Conservation (phyloP, 495 filamentous ascomycete genomes). For the Bombardia bombarda region DNA sequence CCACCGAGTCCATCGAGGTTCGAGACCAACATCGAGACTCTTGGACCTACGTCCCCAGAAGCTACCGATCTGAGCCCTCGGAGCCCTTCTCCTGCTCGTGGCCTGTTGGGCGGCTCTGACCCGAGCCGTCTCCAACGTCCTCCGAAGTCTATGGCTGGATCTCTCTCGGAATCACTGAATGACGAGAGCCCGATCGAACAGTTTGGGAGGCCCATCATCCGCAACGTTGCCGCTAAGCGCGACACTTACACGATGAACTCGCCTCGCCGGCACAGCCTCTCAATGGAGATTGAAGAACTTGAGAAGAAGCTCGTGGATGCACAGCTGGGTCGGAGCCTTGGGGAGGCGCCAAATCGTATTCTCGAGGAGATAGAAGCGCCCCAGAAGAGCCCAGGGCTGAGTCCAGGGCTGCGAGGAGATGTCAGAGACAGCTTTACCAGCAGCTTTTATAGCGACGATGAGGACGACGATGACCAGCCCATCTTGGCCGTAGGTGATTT, state of each 20-base stretch:
- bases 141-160: too few relatives aligned
- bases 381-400: too few relatives aligned
- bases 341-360: neutral
- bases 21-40: too few relatives aligned
- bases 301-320: slow-evolving; percentile 23
- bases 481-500: too few relatives aligned
- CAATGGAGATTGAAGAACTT: slow-evolving; percentile 38
- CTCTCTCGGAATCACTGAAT: too few relatives aligned
- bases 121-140: slow-evolving; percentile 1
- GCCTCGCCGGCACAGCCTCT: slow-evolving; percentile 29
- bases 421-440: slow-evolving; percentile 17
- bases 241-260: slow-evolving; percentile 30
- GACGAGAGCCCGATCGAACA: slow-evolving; percentile 18
- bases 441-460: slow-evolving; percentile 19
- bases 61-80: too few relatives aligned
- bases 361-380: too few relatives aligned
- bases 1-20: too few relatives aligned
- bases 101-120: too few relatives aligned
- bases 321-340: neutral
- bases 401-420: too few relatives aligned
- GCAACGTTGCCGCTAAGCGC: slow-evolving; percentile 32
- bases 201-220: slow-evolving; percentile 27
- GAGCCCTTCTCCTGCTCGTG: too few relatives aligned
- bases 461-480: slow-evolving; percentile 4
- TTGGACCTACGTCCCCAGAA: too few relatives aligned